Evolutionary conservation across 495 filamentous ascomycete genomes (phyloP), one percentile per base, ranked within the genome.

Genomic region (Podospora pseudopauciseta): DNA sequence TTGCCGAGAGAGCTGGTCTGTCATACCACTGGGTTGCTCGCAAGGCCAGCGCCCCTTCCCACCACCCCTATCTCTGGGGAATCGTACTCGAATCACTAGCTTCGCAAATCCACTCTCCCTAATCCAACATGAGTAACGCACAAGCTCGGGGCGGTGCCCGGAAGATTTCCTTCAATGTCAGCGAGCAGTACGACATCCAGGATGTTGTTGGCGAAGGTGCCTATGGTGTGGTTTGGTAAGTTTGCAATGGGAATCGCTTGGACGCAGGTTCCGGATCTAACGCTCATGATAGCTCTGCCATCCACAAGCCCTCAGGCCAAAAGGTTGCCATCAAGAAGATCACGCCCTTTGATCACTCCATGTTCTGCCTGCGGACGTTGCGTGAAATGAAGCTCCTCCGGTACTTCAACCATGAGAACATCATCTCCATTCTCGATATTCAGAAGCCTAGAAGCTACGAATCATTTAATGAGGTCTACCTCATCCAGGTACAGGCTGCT

Each of bases 281-380:
- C 70, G 18, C 4, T 19, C 28, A 4, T 5, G 67, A 69, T 71
- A 97, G 94, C 82, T 99, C 96, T 61, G 96, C 96, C 30, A 89
- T 98, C 69, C 96, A 99, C 83, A 98, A 98, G 83, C 96, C 96
- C 5, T 98, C 96, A 3, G 89, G 93, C 70, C 96, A 99, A 81
- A 98, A 97, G 83, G 96, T 99, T 63, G 96, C 96, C 32, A 99
- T 99, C 83, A 99, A 99, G 85, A 99, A 99, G 86, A 99, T 99
- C 74, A 97, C 94, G 1, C 96, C 95, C 0, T 98, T 98, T 81
- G 95, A 99, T 72, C 94, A 98, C 77, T 97, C 93, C 74, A 98
- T 97, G 94, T 99, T 99, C 85, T 98, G 95, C 78, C 82, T 99
- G 72, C 86, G 96, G 74, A 99, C 96, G 6, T 83, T 99, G 71